Base-by-base conservation (phyloP, 169 alveolate species). In the Cryptosporidium muris region DNA sequence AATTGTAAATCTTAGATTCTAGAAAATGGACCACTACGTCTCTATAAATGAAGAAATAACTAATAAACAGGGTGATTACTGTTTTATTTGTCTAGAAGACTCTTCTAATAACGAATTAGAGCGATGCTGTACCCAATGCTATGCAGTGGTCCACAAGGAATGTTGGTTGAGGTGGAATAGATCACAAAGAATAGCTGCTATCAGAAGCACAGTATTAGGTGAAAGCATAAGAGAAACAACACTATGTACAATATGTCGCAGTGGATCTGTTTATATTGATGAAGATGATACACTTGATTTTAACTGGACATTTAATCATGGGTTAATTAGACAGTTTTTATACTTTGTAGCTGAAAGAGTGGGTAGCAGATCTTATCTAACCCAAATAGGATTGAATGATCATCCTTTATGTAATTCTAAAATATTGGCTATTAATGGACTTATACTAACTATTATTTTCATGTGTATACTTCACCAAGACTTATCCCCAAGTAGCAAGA, bases 61-160 rank as follows among this genome's bases (percentile, higher is more conserved):
- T 16, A 54, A 63, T 54, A 52, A 51, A 42, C 51, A 7, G n/a
- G 42, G 38, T 52, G 82, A 67, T 40, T 52, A 64, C 36, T 67
- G 82, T 43, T 67, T 67, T 54, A 67, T 67, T 40, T 67, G 82
- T 40, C 65, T 67, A 4, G 82, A 67, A 42, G 82, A 67, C 54
- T 67, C 82, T 5, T 51, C 66, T 48, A 45, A 42, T 2, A 63
- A 53, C n/a, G 54, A 53, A 14, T 63, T 67, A 36, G 42, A 54
- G 52, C 5, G 82, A 43, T 67, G 82, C n/a, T 67, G 82, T 14
- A 51, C 82, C 9, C 82, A 67, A 42, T 67, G 82, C 4, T 67
- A 67, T 36, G 65, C 82, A 14, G 36, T 67, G 11, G 82, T 67
- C 3, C 82, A 67, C 53, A 42, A 43, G 12, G 54, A 53, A 42